Percentiles rank a stretch among this genome's conserved stretches.
Conservation (phyloP, 2,329 filamentous ascomycete genomes). For the Gremmenia infestans region DNA sequence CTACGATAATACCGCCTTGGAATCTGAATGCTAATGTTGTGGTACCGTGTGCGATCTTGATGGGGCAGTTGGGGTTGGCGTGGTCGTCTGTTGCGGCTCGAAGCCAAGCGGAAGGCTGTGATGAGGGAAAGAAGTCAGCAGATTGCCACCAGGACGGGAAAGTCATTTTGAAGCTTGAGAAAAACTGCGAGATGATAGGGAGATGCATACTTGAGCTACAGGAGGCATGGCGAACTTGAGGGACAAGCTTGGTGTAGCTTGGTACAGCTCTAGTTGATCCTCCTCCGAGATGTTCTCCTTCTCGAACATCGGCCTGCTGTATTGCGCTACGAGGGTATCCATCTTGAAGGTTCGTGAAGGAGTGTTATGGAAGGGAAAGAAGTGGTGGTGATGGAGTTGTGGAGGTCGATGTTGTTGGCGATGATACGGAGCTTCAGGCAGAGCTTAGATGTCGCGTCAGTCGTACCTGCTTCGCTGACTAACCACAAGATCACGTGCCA, state of each 20-base stretch:
- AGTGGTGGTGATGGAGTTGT: slow-evolving; percentile 9
- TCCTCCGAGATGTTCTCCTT: slow-evolving; percentile 67
- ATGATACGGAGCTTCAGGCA: slow-evolving; percentile 27
- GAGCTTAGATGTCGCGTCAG: slow-evolving; percentile 23
- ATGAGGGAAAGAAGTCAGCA: slow-evolving; percentile 13
- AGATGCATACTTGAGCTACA: slow-evolving; percentile 69
- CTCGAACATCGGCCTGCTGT: slow-evolving; percentile 73
- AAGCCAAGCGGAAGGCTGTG: slow-evolving; percentile 84
- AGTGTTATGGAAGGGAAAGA: slow-evolving; percentile 13
- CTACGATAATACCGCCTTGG: slow-evolving; percentile 96
- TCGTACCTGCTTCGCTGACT: slow-evolving; percentile 4
- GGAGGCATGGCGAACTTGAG: slow-evolving; percentile 95
- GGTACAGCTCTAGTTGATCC: slow-evolving; percentile 68
- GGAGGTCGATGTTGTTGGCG: slow-evolving; percentile 21
- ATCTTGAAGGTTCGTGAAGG: slow-evolving; percentile 44
- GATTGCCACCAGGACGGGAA: neutral
- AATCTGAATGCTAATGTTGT: slow-evolving; percentile 98
- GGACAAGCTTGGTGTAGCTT: slow-evolving; percentile 70
- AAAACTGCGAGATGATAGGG: slow-evolving; percentile 2
- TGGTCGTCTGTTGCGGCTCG: slow-evolving; percentile 96
- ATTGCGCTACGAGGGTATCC: slow-evolving; percentile 90
- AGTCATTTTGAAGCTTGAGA: slow-evolving; percentile 9
- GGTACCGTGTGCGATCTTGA: slow-evolving; percentile 99
- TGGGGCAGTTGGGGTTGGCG: slow-evolving; percentile 92
- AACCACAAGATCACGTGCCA: slow-evolving; percentile 9